Evolutionary conservation across 2,329 filamentous ascomycete species (phyloP), one percentile per base, ranked within the genome.

Genomic region (Colletotrichum incanum): DNA sequence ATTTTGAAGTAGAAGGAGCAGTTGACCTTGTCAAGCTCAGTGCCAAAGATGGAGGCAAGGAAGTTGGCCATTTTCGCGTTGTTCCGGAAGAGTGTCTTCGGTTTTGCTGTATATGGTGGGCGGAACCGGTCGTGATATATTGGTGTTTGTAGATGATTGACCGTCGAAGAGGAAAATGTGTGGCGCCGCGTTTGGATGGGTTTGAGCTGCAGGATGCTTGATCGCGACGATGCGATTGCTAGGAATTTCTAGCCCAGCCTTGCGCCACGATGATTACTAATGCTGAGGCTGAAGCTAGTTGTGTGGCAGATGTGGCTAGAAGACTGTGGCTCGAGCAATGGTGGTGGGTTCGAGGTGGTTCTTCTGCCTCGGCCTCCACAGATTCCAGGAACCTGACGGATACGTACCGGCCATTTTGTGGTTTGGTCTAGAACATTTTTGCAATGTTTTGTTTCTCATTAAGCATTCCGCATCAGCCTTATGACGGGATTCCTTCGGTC

Each of bases 11-110:
- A 99, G 91, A 99, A 99, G 70, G 93, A 96, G 90, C 96, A 98
- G 90, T 98, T 98, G 87, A 98, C 95, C 82, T 96, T 99, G 92
- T 99, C 96, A 85, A 98, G 96, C 89, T 99, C 96, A 39, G 96
- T 99, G 80, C 96, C 96, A 89, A 99, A 99, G 86, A 99, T 99
- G 82, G 95, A 98, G 80, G 96, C 96, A 83, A 99, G 93, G 83
- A 98, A 98, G 88, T 98, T 98, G 80, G 95, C 95, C 95, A 98
- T 98, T 71, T 63, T 84, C 77, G 73, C 37, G 56, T 65, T 72
- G 49, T 12, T 23, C 62, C 49, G 23, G n/a, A 73, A 49, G 58
- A 59, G 8, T 14, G 3, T 37, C 7, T 31, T 62, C 26, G 23
- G 16, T 12, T 49, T 7, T 20, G 31, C 3, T 23, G 34, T 5